Evolutionary conservation across 768 basidiomycete species (phyloP).

Genomic region (Mycena galericulata): DNA sequence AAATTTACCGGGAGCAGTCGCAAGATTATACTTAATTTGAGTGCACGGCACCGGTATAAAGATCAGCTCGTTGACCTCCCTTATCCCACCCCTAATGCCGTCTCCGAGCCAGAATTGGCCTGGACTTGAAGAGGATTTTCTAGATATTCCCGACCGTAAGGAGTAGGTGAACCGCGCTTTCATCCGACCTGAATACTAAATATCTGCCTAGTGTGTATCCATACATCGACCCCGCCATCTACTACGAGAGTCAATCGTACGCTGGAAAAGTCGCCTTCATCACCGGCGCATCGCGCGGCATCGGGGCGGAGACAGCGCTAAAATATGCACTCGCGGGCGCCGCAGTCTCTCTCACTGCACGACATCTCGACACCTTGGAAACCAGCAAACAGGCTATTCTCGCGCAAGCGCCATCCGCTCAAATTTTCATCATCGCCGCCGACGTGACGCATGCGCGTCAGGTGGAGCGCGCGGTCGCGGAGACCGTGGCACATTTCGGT

Average conservation of each 20-base stretch:
- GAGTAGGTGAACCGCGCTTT: no score
- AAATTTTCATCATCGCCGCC: not conserved
- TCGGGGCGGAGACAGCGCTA: not conserved
- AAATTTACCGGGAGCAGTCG: no score
- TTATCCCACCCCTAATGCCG: no score
- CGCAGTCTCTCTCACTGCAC: not conserved
- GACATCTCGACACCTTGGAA: not conserved
- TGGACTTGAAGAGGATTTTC: no score
- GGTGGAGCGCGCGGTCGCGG: not conserved
- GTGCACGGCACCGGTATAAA: no score
- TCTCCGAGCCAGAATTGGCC: no score
- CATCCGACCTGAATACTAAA: no score
- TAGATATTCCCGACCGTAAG: no score
- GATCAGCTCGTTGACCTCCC: no score
- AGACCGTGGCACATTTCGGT: not conserved
- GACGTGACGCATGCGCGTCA: not conserved
- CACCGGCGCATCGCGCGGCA: not conserved
- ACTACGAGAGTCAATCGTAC: not conserved
- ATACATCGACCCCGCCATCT: not conserved
- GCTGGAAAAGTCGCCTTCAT: not conserved
- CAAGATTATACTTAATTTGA: no score
- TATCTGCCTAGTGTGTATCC: not conserved
- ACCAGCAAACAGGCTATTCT: not conserved
- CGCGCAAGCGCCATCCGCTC: not conserved
- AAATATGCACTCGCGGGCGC: conserved; percentile 5